Evolutionary conservation across 176 grass and related monocot species (phyloP), one percentile per base, ranked within the genome.

Genomic region (Eragrostis curvula): DNA sequence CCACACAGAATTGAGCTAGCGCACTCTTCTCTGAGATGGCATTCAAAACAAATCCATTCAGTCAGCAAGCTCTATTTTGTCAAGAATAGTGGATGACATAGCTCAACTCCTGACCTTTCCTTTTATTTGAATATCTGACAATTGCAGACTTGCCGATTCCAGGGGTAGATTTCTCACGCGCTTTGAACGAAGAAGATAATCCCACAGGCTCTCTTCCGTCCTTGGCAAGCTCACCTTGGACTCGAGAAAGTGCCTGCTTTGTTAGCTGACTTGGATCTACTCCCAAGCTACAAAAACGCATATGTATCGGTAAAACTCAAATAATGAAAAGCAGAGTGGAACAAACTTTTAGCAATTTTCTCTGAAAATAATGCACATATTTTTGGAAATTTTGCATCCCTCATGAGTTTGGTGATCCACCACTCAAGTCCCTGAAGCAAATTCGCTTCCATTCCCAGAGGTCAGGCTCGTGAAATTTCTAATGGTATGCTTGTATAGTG

Each of bases 1-100:
- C 96, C 87, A 99, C 83, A 91, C 93, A 96, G 86, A 99, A 99
- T 77, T 89, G 93, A 88, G 85, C 72, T 66, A 99, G 57, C 40
- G 85, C 75, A 71, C 84, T 96, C 81, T 96, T 99, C 50, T 94
- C 96, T 99, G 79, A 67, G 86, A 91, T 61, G 58, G 18, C 12
- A 83, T 44, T 73, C n/a, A 68, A 67, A 62, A 68, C 30, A 73
- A 49, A 20, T 66, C 41, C 3, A 81, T 66, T 70, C 9, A 51
- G 77, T 65, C 58, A 42, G 50, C 29, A 41, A 48, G 30, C n/a
- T 18, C 21, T 52, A 32, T 15, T 47, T 47, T 21, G 73, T 79
- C 32, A 78, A 49, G 9, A 82, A 77, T 72, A 71, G 13, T 68
- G 62, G 56, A 81, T 24, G 17, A 14, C 56, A 62, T 20, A 68